Conservation (phyloP, 2,329 filamentous ascomycete species). For the Cladosporium sp. region DNA sequence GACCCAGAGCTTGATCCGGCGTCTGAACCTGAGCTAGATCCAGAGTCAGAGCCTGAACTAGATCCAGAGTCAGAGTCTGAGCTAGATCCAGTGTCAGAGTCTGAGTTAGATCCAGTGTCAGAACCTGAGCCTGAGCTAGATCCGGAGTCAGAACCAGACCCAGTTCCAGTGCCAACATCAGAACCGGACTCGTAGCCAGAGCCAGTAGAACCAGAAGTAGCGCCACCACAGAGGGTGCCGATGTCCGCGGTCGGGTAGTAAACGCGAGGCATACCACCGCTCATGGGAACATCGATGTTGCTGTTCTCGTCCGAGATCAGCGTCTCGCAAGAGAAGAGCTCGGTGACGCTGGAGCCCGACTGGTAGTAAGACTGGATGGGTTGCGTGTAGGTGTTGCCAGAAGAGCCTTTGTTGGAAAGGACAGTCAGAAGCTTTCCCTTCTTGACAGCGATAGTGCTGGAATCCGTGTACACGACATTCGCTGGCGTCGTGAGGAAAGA, state of each 20-base stretch:
- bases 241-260: constrained; percentile 30
- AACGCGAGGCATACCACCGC: constrained; percentile 31
- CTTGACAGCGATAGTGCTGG: constrained; percentile 42
- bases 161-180: too few relatives aligned
- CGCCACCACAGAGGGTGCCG: constrained; percentile 6
- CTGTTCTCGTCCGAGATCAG: constrained; percentile 26
- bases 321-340: constrained; percentile 35
- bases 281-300: constrained; percentile 33
- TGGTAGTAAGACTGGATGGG: constrained; percentile 24
- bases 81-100: too few relatives aligned
- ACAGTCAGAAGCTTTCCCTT: constrained; percentile 45
- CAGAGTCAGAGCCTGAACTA: too few relatives aligned
- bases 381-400: constrained; percentile 24
- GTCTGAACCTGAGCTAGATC: background rate
- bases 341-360: constrained; percentile 31
- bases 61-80: too few relatives aligned
- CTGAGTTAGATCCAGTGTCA: background rate
- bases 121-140: background rate
- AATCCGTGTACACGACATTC: constrained; percentile 37
- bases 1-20: background rate
- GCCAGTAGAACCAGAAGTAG: background rate
- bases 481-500: constrained; percentile 40
- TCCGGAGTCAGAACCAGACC: too few relatives aligned
- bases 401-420: constrained; percentile 29
- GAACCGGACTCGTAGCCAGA: too few relatives aligned